phyloP scores from a whole-genome alignment of 2,329 filamentous ascomycete genomes.

The Bipolaris zeicola region DNA sequence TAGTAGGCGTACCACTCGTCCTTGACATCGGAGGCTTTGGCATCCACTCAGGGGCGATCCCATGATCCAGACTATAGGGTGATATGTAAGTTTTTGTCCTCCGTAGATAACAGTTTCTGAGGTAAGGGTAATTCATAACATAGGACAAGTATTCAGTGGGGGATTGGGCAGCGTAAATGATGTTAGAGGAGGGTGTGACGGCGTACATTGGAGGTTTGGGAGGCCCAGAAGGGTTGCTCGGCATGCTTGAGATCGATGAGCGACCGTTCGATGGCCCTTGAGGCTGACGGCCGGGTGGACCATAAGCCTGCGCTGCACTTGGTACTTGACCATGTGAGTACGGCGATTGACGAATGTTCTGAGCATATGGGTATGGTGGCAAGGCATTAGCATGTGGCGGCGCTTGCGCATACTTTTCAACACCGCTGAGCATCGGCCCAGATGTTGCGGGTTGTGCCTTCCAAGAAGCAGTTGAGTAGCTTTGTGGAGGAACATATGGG shows the following conservation, averaged over 20 bases:
- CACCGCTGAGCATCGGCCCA: slow-evolving; percentile 28
- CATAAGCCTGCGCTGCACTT: slow-evolving; percentile 17
- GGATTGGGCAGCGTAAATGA: slow-evolving; percentile 45
- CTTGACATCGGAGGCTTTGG: slow-evolving; percentile 28
- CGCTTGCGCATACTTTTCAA: slow-evolving; percentile 37
- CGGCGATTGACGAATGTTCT: slow-evolving; percentile 26
- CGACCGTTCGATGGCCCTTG: slow-evolving; percentile 41
- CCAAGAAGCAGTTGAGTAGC: slow-evolving; percentile 30
- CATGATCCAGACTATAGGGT: slow-evolving; percentile 52
- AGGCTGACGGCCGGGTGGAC: slow-evolving; percentile 20
- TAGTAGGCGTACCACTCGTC: slow-evolving; percentile 15
- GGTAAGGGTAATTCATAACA: slow-evolving; percentile 53
- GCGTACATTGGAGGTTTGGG: slow-evolving; percentile 48
- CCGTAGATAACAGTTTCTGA: slow-evolving; percentile 53
- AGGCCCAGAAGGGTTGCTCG: slow-evolving; percentile 38
- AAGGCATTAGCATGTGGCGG: slow-evolving; percentile 24
- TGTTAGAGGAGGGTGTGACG: slow-evolving; percentile 43
- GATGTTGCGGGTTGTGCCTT: slow-evolving; percentile 31
- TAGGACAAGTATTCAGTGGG: slow-evolving; percentile 50
- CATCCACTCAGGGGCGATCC: slow-evolving; percentile 50
- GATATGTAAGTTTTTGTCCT: slow-evolving; percentile 55
- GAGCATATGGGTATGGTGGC: slow-evolving; percentile 36
- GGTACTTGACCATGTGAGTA: slow-evolving; percentile 27
- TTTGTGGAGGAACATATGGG: slow-evolving; percentile 38
- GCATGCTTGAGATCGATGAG: slow-evolving; percentile 41